Percentiles rank a stretch among this genome's conserved stretches.
Evolutionary conservation across 2,329 filamentous ascomycete species (phyloP).

Genomic region (Cladosporium sp.): DNA sequence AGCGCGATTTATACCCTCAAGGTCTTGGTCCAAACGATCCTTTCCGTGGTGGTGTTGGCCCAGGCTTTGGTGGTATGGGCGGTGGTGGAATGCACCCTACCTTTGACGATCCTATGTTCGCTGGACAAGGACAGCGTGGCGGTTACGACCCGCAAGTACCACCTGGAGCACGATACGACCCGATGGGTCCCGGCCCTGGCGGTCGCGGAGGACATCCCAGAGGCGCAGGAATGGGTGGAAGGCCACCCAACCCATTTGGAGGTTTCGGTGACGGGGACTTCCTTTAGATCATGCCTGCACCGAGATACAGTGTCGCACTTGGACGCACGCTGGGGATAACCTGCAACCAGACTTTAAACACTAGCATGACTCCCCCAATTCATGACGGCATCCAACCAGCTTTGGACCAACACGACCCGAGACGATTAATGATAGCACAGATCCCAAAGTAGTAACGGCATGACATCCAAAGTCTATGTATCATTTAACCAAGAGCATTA

Average conservation of each 20-base stretch:
- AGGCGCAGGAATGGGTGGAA: constrained; percentile 41
- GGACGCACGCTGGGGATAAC: too few species aligned
- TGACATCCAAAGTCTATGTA: neutral
- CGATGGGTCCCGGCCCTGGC: constrained; percentile 64
- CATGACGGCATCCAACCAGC: neutral
- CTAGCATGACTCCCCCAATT: neutral
- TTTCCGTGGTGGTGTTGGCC: constrained; percentile 59
- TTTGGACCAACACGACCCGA: neutral
- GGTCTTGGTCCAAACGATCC: constrained; percentile 84
- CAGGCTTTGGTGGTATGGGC: constrained; percentile 49
- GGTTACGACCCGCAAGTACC: constrained; percentile 69
- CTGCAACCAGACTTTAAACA: neutral
- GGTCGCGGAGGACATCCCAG: constrained; percentile 44
- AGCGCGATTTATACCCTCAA: constrained; percentile 82
- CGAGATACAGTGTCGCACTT: too few species aligned
- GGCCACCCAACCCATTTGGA: constrained; percentile 56
- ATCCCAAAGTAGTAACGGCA: neutral
- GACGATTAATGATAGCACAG: neutral
- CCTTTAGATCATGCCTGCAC: constrained; percentile 35
- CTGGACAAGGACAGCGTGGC: constrained; percentile 45
- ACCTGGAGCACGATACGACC: constrained; percentile 88
- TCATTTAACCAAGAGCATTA: neutral
- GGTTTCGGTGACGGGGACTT: constrained; percentile 59
- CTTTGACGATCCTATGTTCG: constrained; percentile 85
- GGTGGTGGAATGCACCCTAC: constrained; percentile 91